Conservation (phyloP, 352 stramenopile species). For the Globisporangium apiculatum region DNA sequence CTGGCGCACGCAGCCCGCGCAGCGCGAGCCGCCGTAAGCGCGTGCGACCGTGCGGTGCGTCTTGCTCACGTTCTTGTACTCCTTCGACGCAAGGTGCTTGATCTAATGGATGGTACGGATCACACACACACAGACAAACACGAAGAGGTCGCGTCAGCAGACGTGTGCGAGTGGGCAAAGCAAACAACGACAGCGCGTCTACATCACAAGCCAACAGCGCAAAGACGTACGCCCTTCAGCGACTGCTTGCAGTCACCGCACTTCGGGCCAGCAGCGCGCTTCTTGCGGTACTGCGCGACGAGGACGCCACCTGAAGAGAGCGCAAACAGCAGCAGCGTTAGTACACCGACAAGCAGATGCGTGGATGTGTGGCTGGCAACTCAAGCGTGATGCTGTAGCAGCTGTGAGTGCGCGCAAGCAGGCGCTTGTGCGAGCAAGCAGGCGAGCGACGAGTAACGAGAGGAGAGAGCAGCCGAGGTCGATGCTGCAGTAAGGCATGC, state of each 20-base stretch:
- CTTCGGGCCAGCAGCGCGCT: conserved; percentile 90
- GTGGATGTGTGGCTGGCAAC: not conserved
- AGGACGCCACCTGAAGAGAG: conserved; percentile 78
- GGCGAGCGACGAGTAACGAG: no score
- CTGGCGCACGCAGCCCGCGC: conserved; percentile 91
- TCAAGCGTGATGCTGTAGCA: no score
- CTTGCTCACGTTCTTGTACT: conserved; percentile 81
- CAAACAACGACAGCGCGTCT: not conserved
- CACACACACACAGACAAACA: not conserved
- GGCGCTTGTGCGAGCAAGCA: no score
- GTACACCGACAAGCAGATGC: no score
- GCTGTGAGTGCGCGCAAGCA: no score
- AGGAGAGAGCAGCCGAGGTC: no score
- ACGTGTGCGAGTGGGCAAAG: not conserved
- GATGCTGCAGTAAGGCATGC: no score
- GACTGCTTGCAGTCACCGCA: conserved; percentile 96
- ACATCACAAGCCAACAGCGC: conserved; percentile 4
- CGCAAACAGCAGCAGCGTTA: not conserved
- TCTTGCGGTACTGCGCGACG: conserved; percentile 93
- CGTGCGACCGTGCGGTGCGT: conserved; percentile 93
- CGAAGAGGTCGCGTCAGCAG: not conserved
- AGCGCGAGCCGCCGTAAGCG: conserved; percentile 95
- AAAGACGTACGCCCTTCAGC: conserved; percentile 58
- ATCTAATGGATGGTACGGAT: conserved; percentile 42
- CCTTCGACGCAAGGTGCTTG: conserved; percentile 63